Conservation (phyloP, 2,329 filamentous ascomycete genomes). For the Juglanconis juglandina region DNA sequence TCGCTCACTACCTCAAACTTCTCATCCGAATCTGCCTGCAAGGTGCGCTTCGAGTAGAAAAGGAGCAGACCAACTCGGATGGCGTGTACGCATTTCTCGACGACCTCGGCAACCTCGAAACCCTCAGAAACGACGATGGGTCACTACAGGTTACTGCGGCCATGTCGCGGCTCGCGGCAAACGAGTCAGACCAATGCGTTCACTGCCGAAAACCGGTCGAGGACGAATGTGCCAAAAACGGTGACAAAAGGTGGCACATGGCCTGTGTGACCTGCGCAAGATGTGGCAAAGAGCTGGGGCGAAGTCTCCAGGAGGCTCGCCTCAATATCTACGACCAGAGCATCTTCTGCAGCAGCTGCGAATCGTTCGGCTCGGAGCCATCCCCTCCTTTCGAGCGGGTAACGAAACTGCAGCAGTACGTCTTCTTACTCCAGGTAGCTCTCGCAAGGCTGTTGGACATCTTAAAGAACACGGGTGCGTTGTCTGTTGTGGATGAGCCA, state of each 20-base stretch:
- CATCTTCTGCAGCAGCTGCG: slow-evolving; percentile 70
- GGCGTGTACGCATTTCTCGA: slow-evolving; percentile 81
- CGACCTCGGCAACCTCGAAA: slow-evolving; percentile 79
- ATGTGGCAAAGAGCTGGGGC: slow-evolving; percentile 62
- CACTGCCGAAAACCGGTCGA: slow-evolving; percentile 85
- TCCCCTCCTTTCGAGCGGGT: slow-evolving; percentile 64
- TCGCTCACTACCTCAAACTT: slow-evolving; percentile 96
- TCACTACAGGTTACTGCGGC: slow-evolving; percentile 61
- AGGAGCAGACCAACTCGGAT: slow-evolving; percentile 70
- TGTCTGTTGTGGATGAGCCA: slow-evolving; percentile 74
- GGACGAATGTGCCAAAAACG: slow-evolving; percentile 79
- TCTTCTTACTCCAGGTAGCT: slow-evolving; percentile 87
- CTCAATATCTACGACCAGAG: slow-evolving; percentile 66
- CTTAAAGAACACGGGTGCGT: slow-evolving; percentile 74
- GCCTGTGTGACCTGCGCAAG: slow-evolving; percentile 75
- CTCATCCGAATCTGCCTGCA: slow-evolving; percentile 96
- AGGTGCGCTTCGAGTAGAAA: slow-evolving; percentile 84
- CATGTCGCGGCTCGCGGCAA: slow-evolving; percentile 64
- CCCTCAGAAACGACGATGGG: slow-evolving; percentile 65
- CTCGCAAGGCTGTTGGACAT: slow-evolving; percentile 86
- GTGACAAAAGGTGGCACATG: slow-evolving; percentile 78
- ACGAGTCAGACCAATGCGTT: slow-evolving; percentile 80
- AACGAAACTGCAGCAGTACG: slow-evolving; percentile 87
- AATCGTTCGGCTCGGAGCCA: slow-evolving; percentile 51
- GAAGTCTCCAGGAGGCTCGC: slow-evolving; percentile 64